These are phyloP conservation scores for Penicillium verrucosum DNA, from an alignment of 2,329 filamentous ascomycete species.

Conservation along the genomic window DNA sequence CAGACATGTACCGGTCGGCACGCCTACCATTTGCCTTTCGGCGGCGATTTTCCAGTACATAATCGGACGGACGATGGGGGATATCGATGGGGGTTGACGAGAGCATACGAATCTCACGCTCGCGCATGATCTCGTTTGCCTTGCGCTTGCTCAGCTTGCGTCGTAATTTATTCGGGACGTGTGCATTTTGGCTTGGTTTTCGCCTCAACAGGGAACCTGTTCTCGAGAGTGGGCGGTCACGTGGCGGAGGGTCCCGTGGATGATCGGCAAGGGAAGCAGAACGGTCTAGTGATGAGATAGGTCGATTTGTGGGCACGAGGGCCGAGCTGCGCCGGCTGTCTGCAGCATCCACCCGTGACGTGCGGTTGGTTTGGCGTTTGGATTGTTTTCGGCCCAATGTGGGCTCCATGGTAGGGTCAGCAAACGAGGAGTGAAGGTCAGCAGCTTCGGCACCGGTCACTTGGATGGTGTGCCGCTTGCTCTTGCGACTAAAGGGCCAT, in stretches of 20 bases:
- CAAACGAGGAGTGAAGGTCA: constrained; percentile 37
- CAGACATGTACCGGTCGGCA: constrained; percentile 63
- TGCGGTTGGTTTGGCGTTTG: constrained; percentile 34
- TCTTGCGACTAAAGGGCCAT: constrained; percentile 78
- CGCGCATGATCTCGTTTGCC: constrained; percentile 70
- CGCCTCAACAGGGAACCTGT: constrained; percentile 50
- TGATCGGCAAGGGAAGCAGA: constrained; percentile 23
- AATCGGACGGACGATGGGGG: constrained; percentile 56
- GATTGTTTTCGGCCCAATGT: constrained; percentile 32
- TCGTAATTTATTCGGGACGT: constrained; percentile 55
- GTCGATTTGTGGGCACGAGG: constrained; percentile 12
- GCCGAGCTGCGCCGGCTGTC: constrained; percentile 17
- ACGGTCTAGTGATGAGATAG: constrained; percentile 21
- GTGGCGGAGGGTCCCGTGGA: constrained; percentile 7
- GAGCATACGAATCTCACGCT: constrained; percentile 87
- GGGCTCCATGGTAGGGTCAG: constrained; percentile 24
- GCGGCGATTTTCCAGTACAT: constrained; percentile 51
- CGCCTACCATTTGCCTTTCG: constrained; percentile 56
- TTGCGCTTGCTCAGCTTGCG: constrained; percentile 75
- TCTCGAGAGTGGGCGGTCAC: constrained; percentile 43
- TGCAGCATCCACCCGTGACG: constrained; percentile 26
- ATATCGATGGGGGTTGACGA: constrained; percentile 64
- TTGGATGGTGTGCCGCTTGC: constrained; percentile 62
- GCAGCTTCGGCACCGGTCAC: constrained; percentile 52
- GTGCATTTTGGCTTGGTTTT: constrained; percentile 56